Evolutionary conservation across 1,284 basidiomycete genomes (phyloP), one percentile per base, ranked within the genome.

Genomic region (Boletus chippewaensis): DNA sequence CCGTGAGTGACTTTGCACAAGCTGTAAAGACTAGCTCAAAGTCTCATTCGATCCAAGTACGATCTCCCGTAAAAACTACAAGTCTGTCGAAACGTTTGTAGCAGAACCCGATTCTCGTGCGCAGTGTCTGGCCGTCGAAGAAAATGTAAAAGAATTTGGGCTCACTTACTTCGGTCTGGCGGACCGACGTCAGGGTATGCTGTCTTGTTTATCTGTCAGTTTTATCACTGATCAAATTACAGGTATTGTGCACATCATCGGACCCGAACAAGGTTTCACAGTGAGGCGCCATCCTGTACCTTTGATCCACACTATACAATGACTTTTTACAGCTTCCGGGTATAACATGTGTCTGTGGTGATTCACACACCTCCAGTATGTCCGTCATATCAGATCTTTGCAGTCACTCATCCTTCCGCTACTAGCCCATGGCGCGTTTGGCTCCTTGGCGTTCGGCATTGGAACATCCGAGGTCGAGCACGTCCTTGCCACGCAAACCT

Each of bases 401-500:
- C 35, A 42, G 22, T 45, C 8, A 26, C 43, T 60, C 20, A 55
- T 28, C 10, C n/a, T 20, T 18, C 28, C 35, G 50, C 43, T 42
- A 51, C 26, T 57, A 91, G 90, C 94, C 12, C 94, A 97, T 66
- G 94, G 95, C 45, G 95, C 94, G 1, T 97, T 97, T 64, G 94
- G 94, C 43, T 94, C 95, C 45, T 81, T 96, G 57, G 94, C 94
- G 0, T 97, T 97, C 64, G 94, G 95, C 61, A 96, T 97, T 64
- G 94, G 94, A 40, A 96, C 94, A 5, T 95, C 93, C 47, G 94
- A 97, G 69, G 94, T 97, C 60, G 94, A 97, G 67, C 94, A 97
- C 68, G 94, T 97, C 61, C 84, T 97, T 54, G 94, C 95, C 5
- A 97, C 95, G 10, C 95, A 97, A 70, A 95, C 92, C 41, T 76